A percentile compares a stretch with the other conserved stretches of the same genome.
Evolutionary conservation across 805 yeast species (phyloP).

Genomic region (Kodamaea lidongshanica): DNA sequence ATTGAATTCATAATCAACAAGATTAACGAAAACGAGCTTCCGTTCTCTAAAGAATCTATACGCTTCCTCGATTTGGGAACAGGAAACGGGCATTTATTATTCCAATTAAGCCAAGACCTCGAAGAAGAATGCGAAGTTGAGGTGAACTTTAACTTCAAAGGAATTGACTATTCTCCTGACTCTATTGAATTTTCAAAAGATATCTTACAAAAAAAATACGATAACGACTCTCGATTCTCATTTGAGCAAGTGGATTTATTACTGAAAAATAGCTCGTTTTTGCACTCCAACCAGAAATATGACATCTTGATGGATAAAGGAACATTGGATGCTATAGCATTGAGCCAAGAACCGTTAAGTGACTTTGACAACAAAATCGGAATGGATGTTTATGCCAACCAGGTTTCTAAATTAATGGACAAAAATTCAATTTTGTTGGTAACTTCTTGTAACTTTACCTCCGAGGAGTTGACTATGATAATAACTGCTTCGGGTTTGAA

Average conservation of each 20-base stretch:
- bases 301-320: slow-evolving; percentile 90
- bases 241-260: slow-evolving; percentile 67
- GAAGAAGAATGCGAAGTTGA: slow-evolving; percentile 25
- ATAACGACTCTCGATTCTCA: slow-evolving; percentile 32
- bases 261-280: slow-evolving; percentile 18
- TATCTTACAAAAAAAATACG: slow-evolving; percentile 41
- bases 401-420: slow-evolving; percentile 52
- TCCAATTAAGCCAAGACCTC: slow-evolving; percentile 61
- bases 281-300: slow-evolving; percentile 33
- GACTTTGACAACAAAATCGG: slow-evolving; percentile 44
- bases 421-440: slow-evolving; percentile 57
- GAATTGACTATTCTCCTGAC: slow-evolving; percentile 80
- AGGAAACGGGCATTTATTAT: slow-evolving; percentile 89
- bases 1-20: slow-evolving; percentile 60
- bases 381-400: slow-evolving; percentile 55
- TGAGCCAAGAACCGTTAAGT: slow-evolving; percentile 49
- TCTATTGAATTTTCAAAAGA: slow-evolving; percentile 71
- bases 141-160: slow-evolving; percentile 29
- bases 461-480: slow-evolving; percentile 58
- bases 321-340: slow-evolving; percentile 92
- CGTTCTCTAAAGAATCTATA: slow-evolving; percentile 18
- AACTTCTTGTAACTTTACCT: slow-evolving; percentile 93
- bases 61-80: slow-evolving; percentile 81
- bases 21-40: slow-evolving; percentile 26
- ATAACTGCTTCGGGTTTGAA: slow-evolving; percentile 45